A percentile compares a stretch with the other conserved stretches of the same genome.
phyloP scores from a whole-genome alignment of 495 filamentous ascomycete genomes.

The Jackrogersella minutella region DNA sequence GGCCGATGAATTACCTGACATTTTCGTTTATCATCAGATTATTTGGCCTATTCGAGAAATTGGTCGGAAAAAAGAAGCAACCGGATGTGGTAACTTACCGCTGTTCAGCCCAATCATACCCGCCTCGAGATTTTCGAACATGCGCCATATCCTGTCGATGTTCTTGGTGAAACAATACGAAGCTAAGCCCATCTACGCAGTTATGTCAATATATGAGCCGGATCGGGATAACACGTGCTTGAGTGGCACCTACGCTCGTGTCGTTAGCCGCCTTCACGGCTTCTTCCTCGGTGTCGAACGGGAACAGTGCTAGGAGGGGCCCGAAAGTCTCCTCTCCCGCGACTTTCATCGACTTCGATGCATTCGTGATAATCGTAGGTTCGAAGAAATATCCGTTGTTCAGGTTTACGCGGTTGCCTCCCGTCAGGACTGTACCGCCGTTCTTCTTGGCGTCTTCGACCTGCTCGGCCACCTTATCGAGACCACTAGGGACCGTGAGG shows the following conservation, averaged over 20 bases:
- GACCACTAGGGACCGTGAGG: conserved; percentile 67
- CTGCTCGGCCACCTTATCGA: conserved; percentile 69
- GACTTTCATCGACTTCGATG: conserved; percentile 70
- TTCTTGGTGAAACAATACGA: conserved; percentile 80
- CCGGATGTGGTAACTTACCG: conserved; percentile 55
- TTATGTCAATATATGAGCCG: background rate
- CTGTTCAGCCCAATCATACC: conserved; percentile 80
- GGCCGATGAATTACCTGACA: conserved; percentile 65
- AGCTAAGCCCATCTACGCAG: conserved; percentile 66
- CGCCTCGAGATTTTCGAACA: conserved; percentile 77
- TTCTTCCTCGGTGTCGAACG: conserved; percentile 75
- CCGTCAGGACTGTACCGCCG: conserved; percentile 69
- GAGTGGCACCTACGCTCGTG: conserved; percentile 54
- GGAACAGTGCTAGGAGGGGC: conserved; percentile 71
- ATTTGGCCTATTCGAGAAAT: background rate
- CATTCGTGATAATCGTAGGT: conserved; percentile 71
- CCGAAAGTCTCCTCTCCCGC: conserved; percentile 75
- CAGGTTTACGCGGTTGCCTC: conserved; percentile 51
- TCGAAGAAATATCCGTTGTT: conserved; percentile 72
- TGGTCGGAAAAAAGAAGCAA: background rate
- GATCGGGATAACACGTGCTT: background rate
- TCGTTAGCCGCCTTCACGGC: conserved; percentile 68
- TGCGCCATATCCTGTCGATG: conserved; percentile 72
- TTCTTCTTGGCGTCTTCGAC: conserved; percentile 68
- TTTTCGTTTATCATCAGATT: conserved; percentile 7